Percentiles rank a stretch among this genome's conserved stretches.
These are phyloP conservation scores for Cynanchum wilfordii DNA, from an alignment of 257 asterid genomes.

Conservation along the genomic window DNA sequence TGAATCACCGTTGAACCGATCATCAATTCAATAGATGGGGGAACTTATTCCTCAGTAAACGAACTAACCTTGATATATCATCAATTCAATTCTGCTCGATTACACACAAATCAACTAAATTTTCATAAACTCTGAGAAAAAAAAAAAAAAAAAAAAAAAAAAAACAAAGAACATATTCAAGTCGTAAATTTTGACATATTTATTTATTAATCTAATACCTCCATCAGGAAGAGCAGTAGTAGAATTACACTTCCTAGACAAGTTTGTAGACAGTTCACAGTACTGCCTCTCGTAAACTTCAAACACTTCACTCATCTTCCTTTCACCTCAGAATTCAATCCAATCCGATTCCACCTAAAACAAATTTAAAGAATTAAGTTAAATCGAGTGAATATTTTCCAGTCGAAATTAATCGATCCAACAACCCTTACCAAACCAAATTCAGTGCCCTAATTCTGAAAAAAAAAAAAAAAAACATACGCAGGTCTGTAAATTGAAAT, in stretches of 20 bases:
- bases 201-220: conserved; percentile 34
- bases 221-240: conserved; percentile 63
- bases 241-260: conserved; percentile 67
- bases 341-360: conserved; percentile 3
- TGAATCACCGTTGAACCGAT: neutral
- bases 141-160: conserved; percentile 6
- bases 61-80: neutral
- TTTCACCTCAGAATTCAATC: conserved; percentile 18
- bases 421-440: neutral
- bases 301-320: conserved; percentile 75
- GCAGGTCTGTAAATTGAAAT: neutral
- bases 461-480: neutral
- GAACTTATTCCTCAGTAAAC: neutral
- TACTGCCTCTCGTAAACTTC: conserved; percentile 92
- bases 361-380: neutral
- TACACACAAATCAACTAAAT: neutral
- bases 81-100: neutral
- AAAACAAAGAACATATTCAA: neutral
- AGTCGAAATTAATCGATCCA: too few relatives aligned
- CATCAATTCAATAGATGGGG: neutral
- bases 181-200: neutral
- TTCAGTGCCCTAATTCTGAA: conserved; percentile 1
- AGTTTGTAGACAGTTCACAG: conserved; percentile 85
- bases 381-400: neutral
- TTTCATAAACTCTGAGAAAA: neutral